These are phyloP conservation scores for Laguncularia racemosa DNA, from an alignment of 345 rosid genomes.

Conservation along the genomic window DNA sequence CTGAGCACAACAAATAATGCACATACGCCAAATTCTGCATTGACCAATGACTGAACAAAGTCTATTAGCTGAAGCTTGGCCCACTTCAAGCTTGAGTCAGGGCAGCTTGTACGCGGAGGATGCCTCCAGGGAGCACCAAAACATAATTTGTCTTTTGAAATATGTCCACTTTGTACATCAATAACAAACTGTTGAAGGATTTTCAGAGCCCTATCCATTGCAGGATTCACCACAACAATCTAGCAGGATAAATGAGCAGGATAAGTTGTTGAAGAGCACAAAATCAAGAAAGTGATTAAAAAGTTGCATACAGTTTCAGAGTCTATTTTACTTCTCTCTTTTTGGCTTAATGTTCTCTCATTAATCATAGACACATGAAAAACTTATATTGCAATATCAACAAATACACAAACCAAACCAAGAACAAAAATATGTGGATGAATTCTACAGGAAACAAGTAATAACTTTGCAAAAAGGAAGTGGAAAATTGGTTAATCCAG, in stretches of 20 bases:
- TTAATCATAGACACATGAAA: too few relatives aligned
- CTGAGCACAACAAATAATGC: conserved; percentile 1
- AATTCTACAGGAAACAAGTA: too few relatives aligned
- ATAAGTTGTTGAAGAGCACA: background rate
- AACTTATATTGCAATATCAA: too few relatives aligned
- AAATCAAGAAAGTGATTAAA: too few relatives aligned
- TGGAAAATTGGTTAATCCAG: too few relatives aligned
- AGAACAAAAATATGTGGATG: too few relatives aligned
- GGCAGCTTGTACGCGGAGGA: conserved; percentile 52
- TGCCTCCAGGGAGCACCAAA: conserved; percentile 98
- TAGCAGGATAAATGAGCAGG: conserved; percentile 12
- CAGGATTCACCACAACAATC: conserved; percentile 86
- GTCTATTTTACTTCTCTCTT: too few relatives aligned
- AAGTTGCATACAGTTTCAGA: too few relatives aligned
- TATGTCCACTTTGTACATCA: conserved; percentile 57
- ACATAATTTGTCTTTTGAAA: conserved; percentile 53
- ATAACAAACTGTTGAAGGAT: conserved; percentile 59
- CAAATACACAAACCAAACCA: too few relatives aligned
- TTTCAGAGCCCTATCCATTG: conserved; percentile 71
- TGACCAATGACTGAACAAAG: conserved; percentile 69
- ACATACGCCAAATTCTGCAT: conserved; percentile 71
- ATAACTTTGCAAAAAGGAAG: too few relatives aligned
- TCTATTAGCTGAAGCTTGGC: conserved; percentile 94
- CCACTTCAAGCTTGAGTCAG: conserved; percentile 37
- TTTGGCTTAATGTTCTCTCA: too few relatives aligned